Evolutionary conservation across 768 basidiomycete genomes (phyloP).

Genomic region (Galerina marginata): DNA sequence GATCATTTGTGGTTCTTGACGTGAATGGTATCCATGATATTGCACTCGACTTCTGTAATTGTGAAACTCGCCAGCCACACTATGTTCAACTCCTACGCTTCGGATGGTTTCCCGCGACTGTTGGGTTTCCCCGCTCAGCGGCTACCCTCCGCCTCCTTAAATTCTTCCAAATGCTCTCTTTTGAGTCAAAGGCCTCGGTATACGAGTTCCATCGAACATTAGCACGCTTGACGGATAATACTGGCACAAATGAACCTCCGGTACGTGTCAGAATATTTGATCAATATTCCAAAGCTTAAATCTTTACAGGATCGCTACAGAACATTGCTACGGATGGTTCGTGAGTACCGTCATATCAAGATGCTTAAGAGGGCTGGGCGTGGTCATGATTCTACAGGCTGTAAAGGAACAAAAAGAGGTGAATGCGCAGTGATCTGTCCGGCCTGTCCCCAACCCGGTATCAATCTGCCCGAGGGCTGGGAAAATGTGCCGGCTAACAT

Average conservation of each 20-base stretch:
- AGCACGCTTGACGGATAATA: slow-evolving; percentile 28
- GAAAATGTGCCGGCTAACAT: slow-evolving; percentile 8
- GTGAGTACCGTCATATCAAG: slow-evolving; percentile 28
- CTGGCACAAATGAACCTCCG: slow-evolving; percentile 13
- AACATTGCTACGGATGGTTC: slow-evolving; percentile 3
- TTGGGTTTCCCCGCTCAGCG: slow-evolving; percentile 27
- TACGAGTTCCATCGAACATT: slow-evolving; percentile 37
- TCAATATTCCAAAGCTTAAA: not conserved
- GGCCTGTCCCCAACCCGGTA: slow-evolving; percentile 38
- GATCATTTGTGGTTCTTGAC: slow-evolving; percentile 36
- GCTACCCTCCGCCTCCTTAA: slow-evolving; percentile 29
- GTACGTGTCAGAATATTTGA: not conserved
- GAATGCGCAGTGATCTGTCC: slow-evolving; percentile 35
- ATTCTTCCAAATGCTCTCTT: slow-evolving; percentile 29
- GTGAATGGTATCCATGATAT: slow-evolving; percentile 36
- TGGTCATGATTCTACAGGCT: slow-evolving; percentile 25
- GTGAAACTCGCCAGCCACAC: slow-evolving; percentile 19
- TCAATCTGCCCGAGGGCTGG: slow-evolving; percentile 35
- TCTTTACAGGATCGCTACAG: slow-evolving; percentile 8
- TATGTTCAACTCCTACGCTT: slow-evolving; percentile 33
- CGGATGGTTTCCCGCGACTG: slow-evolving; percentile 37
- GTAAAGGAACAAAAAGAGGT: slow-evolving; percentile 24
- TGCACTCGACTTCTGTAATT: slow-evolving; percentile 36
- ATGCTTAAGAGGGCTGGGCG: slow-evolving; percentile 31
- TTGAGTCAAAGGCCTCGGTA: slow-evolving; percentile 32